phyloP scores from a whole-genome alignment of 768 basidiomycete species.

The Tylopilus plumbeoviolaceoides region DNA sequence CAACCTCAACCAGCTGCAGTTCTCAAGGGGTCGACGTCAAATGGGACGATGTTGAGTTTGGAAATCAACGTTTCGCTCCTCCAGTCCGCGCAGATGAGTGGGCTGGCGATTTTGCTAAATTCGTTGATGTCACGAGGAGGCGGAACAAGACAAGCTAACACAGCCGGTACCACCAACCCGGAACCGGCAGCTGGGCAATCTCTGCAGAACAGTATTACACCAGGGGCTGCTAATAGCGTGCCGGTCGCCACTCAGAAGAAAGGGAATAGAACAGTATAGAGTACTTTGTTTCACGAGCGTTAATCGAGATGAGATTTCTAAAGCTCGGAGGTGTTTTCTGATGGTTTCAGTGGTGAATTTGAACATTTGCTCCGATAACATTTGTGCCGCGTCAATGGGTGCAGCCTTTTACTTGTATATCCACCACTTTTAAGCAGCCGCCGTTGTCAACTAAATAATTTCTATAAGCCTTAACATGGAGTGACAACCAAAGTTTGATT shows the following conservation, averaged over 20 bases:
- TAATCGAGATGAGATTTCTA: constrained; percentile 7
- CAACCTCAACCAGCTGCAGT: constrained; percentile 74
- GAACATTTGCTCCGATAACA: not conserved
- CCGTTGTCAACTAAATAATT: no score
- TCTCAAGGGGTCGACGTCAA: constrained; percentile 63
- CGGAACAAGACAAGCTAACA: constrained; percentile 20
- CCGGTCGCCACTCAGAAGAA: constrained; percentile 16
- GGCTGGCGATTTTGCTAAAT: constrained; percentile 67
- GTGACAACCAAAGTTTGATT: no score
- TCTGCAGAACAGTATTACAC: constrained; percentile 12
- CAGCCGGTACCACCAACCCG: constrained; percentile 3
- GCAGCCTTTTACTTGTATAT: no score
- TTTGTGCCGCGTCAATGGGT: not conserved
- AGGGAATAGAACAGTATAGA: constrained; percentile 22
- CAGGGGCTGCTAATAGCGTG: constrained; percentile 3
- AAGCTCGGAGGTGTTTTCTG: not conserved
- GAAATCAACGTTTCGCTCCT: constrained; percentile 77
- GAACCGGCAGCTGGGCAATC: constrained; percentile 13
- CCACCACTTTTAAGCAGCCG: no score
- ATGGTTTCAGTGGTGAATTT: not conserved
- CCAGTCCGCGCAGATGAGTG: constrained; percentile 74
- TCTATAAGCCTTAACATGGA: no score
- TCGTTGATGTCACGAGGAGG: constrained; percentile 54
- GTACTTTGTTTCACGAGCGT: constrained; percentile 7
- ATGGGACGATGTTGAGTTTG: constrained; percentile 68